Conservation (phyloP, 2,329 filamentous ascomycete genomes). For the Scedosporium aurantiacum region DNA sequence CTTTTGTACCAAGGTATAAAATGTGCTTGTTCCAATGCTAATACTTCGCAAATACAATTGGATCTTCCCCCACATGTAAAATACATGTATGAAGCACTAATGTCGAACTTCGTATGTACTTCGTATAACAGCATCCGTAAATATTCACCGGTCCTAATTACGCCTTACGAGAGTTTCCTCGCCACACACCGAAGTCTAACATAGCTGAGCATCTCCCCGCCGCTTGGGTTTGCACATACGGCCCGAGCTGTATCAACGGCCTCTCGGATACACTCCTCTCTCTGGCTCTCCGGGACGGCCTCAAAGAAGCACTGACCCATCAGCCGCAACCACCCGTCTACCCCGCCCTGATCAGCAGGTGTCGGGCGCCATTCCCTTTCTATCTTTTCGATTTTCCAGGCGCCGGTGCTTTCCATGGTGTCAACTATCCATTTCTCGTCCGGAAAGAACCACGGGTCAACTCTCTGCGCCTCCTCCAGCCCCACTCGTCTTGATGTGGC, state of each 20-base stretch:
- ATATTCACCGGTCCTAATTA: too few relatives aligned
- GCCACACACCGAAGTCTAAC: conserved; percentile 41
- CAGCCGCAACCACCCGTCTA: conserved; percentile 55
- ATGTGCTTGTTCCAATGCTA: too few relatives aligned
- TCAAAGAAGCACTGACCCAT: conserved; percentile 52
- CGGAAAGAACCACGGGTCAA: conserved; percentile 62
- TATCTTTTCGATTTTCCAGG: conserved; percentile 36
- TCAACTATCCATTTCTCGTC: conserved; percentile 46
- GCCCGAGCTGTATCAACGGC: conserved; percentile 41
- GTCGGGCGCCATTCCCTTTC: conserved; percentile 59
- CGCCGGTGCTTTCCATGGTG: conserved; percentile 29
- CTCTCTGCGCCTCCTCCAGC: conserved; percentile 33
- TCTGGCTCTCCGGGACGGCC: conserved; percentile 30
- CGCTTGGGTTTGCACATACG: conserved; percentile 44
- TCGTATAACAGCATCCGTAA: not conserved
- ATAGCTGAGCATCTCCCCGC: conserved; percentile 44
- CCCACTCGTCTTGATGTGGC: conserved; percentile 41
- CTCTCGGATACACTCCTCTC: conserved; percentile 43
- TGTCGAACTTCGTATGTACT: too few relatives aligned
- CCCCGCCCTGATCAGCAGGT: conserved; percentile 41
- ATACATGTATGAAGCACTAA: too few relatives aligned
- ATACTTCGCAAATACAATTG: too few relatives aligned
- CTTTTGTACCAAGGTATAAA: too few relatives aligned
- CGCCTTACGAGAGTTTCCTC: conserved; percentile 27
- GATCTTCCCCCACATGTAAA: too few relatives aligned